Conservation (phyloP, 2,329 filamentous ascomycete species). For the Dendryphion nanum region DNA sequence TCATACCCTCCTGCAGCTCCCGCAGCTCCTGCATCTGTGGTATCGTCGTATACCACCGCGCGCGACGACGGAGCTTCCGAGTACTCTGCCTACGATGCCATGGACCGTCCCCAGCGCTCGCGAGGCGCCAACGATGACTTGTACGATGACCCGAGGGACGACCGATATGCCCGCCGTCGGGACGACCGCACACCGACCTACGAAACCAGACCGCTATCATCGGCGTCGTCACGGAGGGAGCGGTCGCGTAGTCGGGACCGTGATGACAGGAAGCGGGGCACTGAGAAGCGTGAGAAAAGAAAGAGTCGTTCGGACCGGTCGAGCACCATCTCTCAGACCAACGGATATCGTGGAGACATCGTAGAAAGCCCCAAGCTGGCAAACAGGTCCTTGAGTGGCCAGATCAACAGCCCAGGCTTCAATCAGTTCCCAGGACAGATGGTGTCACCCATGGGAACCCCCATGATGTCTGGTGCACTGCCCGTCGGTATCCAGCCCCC, state of each 20-base stretch:
- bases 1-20: slow-evolving; percentile 21
- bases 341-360: slow-evolving; percentile 30
- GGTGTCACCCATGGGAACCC: slow-evolving; percentile 31
- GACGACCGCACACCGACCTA: slow-evolving; percentile 31
- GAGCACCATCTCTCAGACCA: slow-evolving; percentile 23
- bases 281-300: slow-evolving; percentile 26
- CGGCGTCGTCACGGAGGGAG: slow-evolving; percentile 19
- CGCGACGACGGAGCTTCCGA: slow-evolving; percentile 17
- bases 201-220: slow-evolving; percentile 25
- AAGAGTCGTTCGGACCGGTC: slow-evolving; percentile 28
- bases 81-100: slow-evolving; percentile 13
- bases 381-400: slow-evolving; percentile 26
- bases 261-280: slow-evolving; percentile 29
- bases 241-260: slow-evolving; percentile 30
- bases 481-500: slow-evolving; percentile 26
- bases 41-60: slow-evolving; percentile 41
- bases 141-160: slow-evolving; percentile 29
- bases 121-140: slow-evolving; percentile 32
- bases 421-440: slow-evolving; percentile 35
- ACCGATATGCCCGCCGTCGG: slow-evolving; percentile 21
- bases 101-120: slow-evolving; percentile 27
- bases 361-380: slow-evolving; percentile 26
- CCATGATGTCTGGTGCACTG: slow-evolving; percentile 35
- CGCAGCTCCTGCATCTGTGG: slow-evolving; percentile 33
- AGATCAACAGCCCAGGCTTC: slow-evolving; percentile 30